phyloP scores from a whole-genome alignment of 192 early-diverging fungal genomes.

The Umbelopsis sp. region DNA sequence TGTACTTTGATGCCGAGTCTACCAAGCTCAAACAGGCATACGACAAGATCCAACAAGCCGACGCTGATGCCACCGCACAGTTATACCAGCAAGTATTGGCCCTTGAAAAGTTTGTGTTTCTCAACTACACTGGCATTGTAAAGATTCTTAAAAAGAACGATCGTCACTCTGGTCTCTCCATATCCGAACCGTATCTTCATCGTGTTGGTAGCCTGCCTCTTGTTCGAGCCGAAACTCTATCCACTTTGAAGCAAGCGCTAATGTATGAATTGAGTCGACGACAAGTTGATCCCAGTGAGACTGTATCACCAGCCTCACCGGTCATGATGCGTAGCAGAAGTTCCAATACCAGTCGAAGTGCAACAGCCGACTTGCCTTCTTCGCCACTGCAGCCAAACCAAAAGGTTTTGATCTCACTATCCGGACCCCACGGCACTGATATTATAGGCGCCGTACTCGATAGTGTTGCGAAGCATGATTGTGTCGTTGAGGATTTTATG shows the following conservation, averaged over 20 bases:
- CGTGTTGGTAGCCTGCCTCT: constrained; percentile 61
- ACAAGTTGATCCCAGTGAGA: constrained; percentile 21
- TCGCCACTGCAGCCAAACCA: constrained; percentile 63
- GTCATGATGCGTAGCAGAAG: constrained; percentile 37
- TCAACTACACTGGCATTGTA: constrained; percentile 84
- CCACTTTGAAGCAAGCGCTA: constrained; percentile 68
- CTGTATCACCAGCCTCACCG: constrained; percentile 11
- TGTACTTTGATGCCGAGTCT: constrained; percentile 44
- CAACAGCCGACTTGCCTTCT: constrained; percentile 47
- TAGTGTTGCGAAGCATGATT: constrained; percentile 72
- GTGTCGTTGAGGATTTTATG: constrained; percentile 85
- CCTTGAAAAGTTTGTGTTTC: constrained; percentile 80
- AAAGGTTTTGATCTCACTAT: constrained; percentile 79
- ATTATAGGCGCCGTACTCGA: constrained; percentile 84
- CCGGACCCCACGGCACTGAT: constrained; percentile 89
- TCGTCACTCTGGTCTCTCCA: constrained; percentile 75
- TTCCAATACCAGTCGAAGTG: constrained; percentile 23
- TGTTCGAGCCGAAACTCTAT: constrained; percentile 66
- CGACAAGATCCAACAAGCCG: constrained; percentile 28
- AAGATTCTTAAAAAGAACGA: constrained; percentile 91
- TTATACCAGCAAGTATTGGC: constrained; percentile 66
- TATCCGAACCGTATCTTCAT: constrained; percentile 70
- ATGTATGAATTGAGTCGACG: constrained; percentile 60
- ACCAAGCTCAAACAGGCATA: constrained; percentile 33
- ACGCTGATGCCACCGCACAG: constrained; percentile 37